These are phyloP conservation scores for Fusarium miscanthi DNA, from an alignment of 2,329 filamentous ascomycete genomes.

Conservation along the genomic window DNA sequence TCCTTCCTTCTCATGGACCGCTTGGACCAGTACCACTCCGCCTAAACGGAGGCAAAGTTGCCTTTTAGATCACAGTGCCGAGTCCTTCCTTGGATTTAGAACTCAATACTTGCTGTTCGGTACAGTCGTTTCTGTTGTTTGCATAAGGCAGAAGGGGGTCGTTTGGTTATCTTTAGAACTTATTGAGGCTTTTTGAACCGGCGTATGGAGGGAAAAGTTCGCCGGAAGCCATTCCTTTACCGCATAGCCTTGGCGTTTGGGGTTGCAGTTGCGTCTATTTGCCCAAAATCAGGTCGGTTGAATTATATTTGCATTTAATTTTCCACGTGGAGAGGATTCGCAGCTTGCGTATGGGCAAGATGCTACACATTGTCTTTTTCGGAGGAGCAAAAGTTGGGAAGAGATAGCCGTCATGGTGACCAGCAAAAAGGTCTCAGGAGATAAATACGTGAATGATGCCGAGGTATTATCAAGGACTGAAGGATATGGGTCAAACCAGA, in stretches of 20 bases:
- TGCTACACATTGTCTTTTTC: slow-evolving; percentile 29
- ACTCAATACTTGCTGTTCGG: slow-evolving; percentile 11
- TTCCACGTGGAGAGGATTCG: slow-evolving; percentile 10
- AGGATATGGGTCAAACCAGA: neutral
- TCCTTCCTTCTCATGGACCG: slow-evolving; percentile 49
- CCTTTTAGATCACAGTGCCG: slow-evolving; percentile 45
- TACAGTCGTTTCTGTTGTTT: slow-evolving; percentile 19
- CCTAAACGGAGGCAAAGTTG: slow-evolving; percentile 54
- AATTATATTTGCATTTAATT: slow-evolving; percentile 39
- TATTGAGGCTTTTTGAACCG: slow-evolving; percentile 32
- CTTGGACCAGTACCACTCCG: slow-evolving; percentile 49
- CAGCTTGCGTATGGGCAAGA: slow-evolving; percentile 30
- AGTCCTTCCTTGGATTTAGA: slow-evolving; percentile 26
- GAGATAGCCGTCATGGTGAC: slow-evolving; percentile 16
- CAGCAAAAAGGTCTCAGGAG: slow-evolving; percentile 4
- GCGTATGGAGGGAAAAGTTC: slow-evolving; percentile 27
- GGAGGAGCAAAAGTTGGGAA: slow-evolving; percentile 27
- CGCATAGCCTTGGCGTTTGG: slow-evolving; percentile 46
- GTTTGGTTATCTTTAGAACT: slow-evolving; percentile 20
- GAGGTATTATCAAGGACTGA: neutral
- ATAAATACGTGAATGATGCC: slow-evolving; percentile 16
- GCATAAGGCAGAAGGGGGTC: slow-evolving; percentile 26
- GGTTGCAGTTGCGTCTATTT: slow-evolving; percentile 27
- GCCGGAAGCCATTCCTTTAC: slow-evolving; percentile 40
- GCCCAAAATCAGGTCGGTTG: slow-evolving; percentile 19